A percentile compares a stretch with the other conserved stretches of the same genome.
phyloP scores from a whole-genome alignment of 2,329 filamentous ascomycete species.

The Penicillium sp. region DNA sequence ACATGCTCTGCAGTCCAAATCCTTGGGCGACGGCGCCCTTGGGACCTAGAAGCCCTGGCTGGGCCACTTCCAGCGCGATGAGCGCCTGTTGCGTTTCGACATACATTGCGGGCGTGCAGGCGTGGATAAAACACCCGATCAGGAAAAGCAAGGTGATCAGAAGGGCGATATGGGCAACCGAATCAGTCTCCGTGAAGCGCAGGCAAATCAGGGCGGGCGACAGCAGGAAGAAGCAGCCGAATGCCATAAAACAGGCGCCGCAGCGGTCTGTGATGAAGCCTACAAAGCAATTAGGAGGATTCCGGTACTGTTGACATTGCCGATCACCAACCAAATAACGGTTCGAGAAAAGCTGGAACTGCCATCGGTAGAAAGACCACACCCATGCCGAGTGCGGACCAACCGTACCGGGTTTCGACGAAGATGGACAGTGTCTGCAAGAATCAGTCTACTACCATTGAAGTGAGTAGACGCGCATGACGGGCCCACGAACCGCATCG shows the following conservation, averaged over 20 bases:
- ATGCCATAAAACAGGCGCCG: conserved; percentile 61
- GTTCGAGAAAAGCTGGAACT: conserved; percentile 60
- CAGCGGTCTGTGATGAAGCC: conserved; percentile 55
- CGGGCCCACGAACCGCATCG: conserved; percentile 40
- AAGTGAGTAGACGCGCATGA: conserved; percentile 6
- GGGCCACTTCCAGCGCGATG: conserved; percentile 58
- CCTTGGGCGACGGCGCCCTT: conserved; percentile 60
- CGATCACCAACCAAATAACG: conserved; percentile 47
- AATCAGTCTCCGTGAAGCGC: conserved; percentile 60
- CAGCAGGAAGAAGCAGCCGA: conserved; percentile 54
- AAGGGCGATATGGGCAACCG: conserved; percentile 60
- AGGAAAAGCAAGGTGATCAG: conserved; percentile 62
- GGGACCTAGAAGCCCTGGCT: conserved; percentile 63
- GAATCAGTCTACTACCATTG: not conserved
- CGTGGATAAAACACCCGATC: conserved; percentile 57
- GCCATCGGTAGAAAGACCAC: conserved; percentile 59
- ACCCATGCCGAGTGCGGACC: conserved; percentile 57
- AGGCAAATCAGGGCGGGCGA: conserved; percentile 63
- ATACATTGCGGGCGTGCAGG: conserved; percentile 65
- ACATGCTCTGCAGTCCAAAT: conserved; percentile 63
- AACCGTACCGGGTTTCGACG: conserved; percentile 53
- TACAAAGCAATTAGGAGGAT: conserved; percentile 33
- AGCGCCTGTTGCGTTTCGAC: conserved; percentile 61
- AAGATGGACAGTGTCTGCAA: conserved; percentile 51
- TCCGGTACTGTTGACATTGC: not conserved